Percentiles rank a stretch among this genome's conserved stretches.
These are phyloP conservation scores for Raddia guianensis DNA, from an alignment of 176 grass and related monocot genomes.

Conservation along the genomic window DNA sequence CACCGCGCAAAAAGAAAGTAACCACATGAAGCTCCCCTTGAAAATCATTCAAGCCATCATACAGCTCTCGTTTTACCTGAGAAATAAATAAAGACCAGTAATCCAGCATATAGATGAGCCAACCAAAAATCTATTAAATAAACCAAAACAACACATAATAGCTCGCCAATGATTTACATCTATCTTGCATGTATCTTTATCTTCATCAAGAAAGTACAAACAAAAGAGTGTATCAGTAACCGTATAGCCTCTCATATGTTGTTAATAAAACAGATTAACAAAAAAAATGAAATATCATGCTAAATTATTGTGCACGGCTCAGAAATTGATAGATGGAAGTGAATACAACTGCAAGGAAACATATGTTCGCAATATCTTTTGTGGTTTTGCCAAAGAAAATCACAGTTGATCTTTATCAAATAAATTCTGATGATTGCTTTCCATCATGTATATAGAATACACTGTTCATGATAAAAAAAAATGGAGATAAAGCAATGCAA, in stretches of 20 bases:
- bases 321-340: neutral
- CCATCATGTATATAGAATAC: neutral
- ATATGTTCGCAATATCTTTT: neutral
- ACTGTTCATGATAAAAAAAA: neutral
- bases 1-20: slow-evolving; percentile 68
- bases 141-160: slow-evolving; percentile 22
- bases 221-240: neutral
- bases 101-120: neutral
- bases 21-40: slow-evolving; percentile 81
- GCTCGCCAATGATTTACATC: slow-evolving; percentile 76
- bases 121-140: slow-evolving; percentile 5
- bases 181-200: slow-evolving; percentile 82
- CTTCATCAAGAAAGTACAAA: slow-evolving; percentile 67
- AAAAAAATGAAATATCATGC: neutral
- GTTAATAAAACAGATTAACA: neutral
- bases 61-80: slow-evolving; percentile 68
- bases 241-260: slow-evolving; percentile 17
- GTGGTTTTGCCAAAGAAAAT: neutral
- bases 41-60: slow-evolving; percentile 83
- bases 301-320: neutral
- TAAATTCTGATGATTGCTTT: neutral
- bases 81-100: slow-evolving; percentile 19
- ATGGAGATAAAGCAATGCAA: neutral
- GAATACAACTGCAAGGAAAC: neutral
- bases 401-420: slow-evolving; percentile 3